phyloP scores from a whole-genome alignment of 805 yeast species.

The Candida patagonica region DNA sequence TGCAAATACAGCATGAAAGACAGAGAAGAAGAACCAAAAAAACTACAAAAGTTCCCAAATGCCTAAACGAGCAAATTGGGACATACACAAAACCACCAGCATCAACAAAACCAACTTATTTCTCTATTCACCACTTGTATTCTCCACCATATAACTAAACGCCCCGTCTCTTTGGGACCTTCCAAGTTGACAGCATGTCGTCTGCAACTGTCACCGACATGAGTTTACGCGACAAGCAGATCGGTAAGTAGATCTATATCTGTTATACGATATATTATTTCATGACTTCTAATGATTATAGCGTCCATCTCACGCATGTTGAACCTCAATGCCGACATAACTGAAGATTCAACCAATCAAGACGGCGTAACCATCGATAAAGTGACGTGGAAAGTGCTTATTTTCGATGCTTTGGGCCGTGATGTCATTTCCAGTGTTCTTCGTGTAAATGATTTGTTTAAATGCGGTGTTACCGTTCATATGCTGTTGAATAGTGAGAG shows the following conservation, averaged over 20 bases:
- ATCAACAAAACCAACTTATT: no score
- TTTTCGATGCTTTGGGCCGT: constrained; percentile 73
- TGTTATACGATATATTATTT: background rate
- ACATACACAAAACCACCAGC: no score
- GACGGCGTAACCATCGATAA: constrained; percentile 31
- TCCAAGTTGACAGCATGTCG: constrained; percentile 1
- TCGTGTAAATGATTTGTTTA: constrained; percentile 81
- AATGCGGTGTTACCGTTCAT: constrained; percentile 89
- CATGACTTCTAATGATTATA: constrained; percentile 3
- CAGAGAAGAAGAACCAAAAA: no score
- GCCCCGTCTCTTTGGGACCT: no score
- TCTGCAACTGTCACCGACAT: constrained; percentile 7
- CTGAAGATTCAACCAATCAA: constrained; percentile 26
- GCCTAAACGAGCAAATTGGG: no score
- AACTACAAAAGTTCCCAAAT: no score
- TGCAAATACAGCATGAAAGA: no score
- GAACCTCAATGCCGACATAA: constrained; percentile 46
- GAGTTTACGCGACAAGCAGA: constrained; percentile 27
- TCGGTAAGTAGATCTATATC: constrained; percentile 14
- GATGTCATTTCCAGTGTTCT: constrained; percentile 84
- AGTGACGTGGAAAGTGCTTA: constrained; percentile 79
- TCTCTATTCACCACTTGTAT: no score
- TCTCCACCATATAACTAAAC: no score
- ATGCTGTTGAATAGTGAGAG: constrained; percentile 61
- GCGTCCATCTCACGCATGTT: constrained; percentile 72